Base-by-base conservation (phyloP, 2,329 filamentous ascomycete species). In the Leptodontidium sp. region DNA sequence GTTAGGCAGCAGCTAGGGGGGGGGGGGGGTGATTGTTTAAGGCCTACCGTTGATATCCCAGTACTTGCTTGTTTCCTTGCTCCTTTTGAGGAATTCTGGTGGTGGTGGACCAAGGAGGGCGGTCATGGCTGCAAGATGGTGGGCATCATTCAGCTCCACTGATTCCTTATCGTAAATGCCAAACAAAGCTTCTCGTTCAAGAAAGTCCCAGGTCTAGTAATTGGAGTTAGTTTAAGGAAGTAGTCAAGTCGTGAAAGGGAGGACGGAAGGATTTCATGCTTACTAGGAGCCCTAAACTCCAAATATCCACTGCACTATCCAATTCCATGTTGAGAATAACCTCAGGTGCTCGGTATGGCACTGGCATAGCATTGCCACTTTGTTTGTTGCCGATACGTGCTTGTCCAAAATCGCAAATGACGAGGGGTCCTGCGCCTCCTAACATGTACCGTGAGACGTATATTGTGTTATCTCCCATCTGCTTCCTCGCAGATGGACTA, bases 271-370 rank as follows among this genome's bases (percentile, higher is more conserved):
- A 43, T 52, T 58, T 21, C 68, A 70, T 73, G 29, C 6, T 32
- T 32, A 80, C 79, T 66, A 80, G 45, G 15, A 80, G 69, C 21
- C 76, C 79, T 2, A 76, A 59, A 49, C 75, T 78, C 79, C 79
- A 81, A 6, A 76, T 69, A 71, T 81, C 80, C 17, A 81, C 76
- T 0, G 70, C 35, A 40, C 69, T 67, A 11, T 73, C 75, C 79
- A 78, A 81, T 1, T 72, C 65, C 77, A 81, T 80, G 15, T 72
- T 69, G 1, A 81, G 74, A 68, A 81, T 76, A 8, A 81, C 75
- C 58, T 81, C 79, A 0, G 79, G 79, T 29, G 78, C 64, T 74
- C 76, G 65, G 52, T 69, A 63, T 76, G 61, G 70, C 74, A 77
- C 4, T 75, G 66, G 76, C 61, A 66, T 69, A 32, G 68, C 59